Evolutionary conservation across 169 alveolate species (phyloP).

Genomic region (Perkinsus marinus): DNA sequence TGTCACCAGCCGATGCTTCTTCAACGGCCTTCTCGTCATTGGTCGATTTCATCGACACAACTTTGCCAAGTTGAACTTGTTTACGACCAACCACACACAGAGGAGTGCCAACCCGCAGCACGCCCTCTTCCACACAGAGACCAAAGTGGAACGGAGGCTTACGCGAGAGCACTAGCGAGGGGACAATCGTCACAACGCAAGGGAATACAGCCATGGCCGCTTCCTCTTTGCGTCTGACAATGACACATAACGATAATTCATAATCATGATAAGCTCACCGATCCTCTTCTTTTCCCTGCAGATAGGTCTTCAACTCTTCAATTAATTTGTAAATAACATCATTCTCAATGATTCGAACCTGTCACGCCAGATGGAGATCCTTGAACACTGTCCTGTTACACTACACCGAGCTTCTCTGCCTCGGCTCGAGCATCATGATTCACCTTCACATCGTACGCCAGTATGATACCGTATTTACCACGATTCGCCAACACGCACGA

Average conservation of each 20-base stretch:
- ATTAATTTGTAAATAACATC: constrained; percentile 95
- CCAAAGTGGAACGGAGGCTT: constrained; percentile 90
- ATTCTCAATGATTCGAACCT: constrained; percentile 88
- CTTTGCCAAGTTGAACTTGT: background rate
- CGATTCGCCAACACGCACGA: background rate
- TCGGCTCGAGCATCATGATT: background rate
- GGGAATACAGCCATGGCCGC: constrained; percentile 76
- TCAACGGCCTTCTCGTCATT: background rate
- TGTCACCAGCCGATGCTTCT: background rate
- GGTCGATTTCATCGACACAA: background rate
- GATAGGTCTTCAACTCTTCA: constrained; percentile 82
- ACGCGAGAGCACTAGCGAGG: constrained; percentile 78
- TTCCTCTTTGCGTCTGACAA: constrained; percentile 14
- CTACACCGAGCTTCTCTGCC: background rate
- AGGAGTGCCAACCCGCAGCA: constrained; percentile 38
- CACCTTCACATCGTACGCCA: background rate
- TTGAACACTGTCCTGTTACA: constrained; percentile 77
- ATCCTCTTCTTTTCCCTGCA: constrained; percentile 73
- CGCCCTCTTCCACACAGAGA: constrained; percentile 33
- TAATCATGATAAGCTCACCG: background rate
- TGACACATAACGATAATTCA: background rate
- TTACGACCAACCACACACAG: constrained; percentile 35
- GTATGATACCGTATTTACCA: background rate
- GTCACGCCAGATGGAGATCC: constrained; percentile 76
- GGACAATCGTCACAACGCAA: constrained; percentile 76